phyloP scores from a whole-genome alignment of 2,329 filamentous ascomycete genomes.

The Fusarium algeriense region DNA sequence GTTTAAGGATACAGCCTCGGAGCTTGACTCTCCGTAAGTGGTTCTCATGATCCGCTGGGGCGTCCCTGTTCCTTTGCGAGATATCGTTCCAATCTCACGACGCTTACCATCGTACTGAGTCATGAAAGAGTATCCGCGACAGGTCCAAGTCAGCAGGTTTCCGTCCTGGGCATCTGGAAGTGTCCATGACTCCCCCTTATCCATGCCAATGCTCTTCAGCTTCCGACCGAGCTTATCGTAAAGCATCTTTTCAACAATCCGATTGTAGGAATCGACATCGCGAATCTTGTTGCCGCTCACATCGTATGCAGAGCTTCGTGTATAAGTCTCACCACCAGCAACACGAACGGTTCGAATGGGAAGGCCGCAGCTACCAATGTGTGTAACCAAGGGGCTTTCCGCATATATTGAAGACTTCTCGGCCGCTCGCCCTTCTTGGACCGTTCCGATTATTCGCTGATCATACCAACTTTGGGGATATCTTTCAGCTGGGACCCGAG shows the following conservation, averaged over 20 bases:
- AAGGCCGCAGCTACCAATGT: not conserved
- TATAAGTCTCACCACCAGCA: not conserved
- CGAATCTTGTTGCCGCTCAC: not conserved
- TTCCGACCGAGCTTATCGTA: not conserved
- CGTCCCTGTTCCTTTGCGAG: rapidly evolving
- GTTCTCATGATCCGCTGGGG: not conserved
- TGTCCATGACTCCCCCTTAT: not conserved
- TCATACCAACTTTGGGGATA: not conserved
- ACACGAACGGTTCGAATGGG: not conserved
- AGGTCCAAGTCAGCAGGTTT: not conserved
- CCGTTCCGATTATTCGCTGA: not conserved
- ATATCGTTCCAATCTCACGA: not conserved
- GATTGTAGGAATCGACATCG: not conserved
- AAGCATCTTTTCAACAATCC: not conserved
- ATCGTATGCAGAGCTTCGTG: not conserved
- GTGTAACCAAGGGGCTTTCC: not conserved
- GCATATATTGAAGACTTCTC: not conserved
- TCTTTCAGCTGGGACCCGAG: not conserved
- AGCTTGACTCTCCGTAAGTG: not conserved
- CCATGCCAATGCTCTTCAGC: not conserved
- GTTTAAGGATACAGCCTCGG: not conserved
- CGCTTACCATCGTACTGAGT: not conserved
- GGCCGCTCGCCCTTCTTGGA: not conserved
- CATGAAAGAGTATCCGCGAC: not conserved
- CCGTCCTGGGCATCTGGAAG: not conserved